Evolutionary conservation across 257 asterid species (phyloP), one percentile per base, ranked within the genome.

Genomic region (Fraxinus anomala): DNA sequence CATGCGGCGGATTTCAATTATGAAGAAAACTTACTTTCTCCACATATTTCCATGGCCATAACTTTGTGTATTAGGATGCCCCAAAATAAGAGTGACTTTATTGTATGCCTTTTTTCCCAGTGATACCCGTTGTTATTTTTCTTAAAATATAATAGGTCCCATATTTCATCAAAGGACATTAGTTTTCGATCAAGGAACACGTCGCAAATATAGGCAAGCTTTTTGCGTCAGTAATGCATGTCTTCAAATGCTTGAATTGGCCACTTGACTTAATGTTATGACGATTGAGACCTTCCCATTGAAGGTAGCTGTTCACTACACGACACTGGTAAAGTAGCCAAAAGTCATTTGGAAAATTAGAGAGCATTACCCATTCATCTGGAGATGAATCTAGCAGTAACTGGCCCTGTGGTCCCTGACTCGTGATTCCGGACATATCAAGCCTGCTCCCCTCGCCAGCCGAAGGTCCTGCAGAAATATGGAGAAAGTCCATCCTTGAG

Each of bases 341-440:
- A n/a, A 54, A 54, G 65, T 63, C 34, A 63, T 24, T 63, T 63
- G 42, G 66, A 0, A 72, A 83, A 33, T 11, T 17, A 30, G 47
- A 44, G 36, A 69, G 49, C 13, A 74, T 77, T 84, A 84, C 85
- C 83, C 19, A 28, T 56, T 73, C 80, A 51, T 63, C 61, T 5
- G 83, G 65, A 59, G 76, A 68, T 39, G 70, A 54, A 76, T 61
- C 80, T 23, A 76, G 74, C 80, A 33, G 80, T 79, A 81, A 75
- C 42, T 56, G 75, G 10, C 78, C 77, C 24, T 78, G 83, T n/a
- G 77, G 80, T 19, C 79, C 77, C 81, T 67, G 83, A 68, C 70
- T 72, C 31, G 88, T 79, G 71, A 84, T 82, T 72, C 88, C 81
- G n/a, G 83, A 81, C 73, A 78, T 44, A 72, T 81, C 87, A 84